Base-by-base conservation (phyloP, 441 rosid species). In the Manihot esculenta region DNA sequence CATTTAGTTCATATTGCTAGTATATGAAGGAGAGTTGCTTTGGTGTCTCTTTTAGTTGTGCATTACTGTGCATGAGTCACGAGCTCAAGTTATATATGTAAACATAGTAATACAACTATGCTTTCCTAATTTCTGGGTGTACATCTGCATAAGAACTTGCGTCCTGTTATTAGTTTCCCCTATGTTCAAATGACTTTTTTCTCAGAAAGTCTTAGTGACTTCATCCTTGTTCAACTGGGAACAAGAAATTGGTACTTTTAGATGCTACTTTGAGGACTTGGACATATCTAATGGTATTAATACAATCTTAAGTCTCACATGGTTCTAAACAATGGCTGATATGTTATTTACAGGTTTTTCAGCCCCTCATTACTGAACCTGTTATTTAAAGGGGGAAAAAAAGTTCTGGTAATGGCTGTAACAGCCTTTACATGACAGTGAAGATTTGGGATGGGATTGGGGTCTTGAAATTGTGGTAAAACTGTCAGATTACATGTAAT, bases 1-100 rank as follows among this genome's bases (percentile, higher is more conserved):
- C 14, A 21, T 67, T 66, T 42, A 26, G 4, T 48, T 50, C 65
- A 64, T 74, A 44, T 51, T 50, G 67, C 53, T 1, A 17, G 57
- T 13, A 38, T 21, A 5, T 44, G 10, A 51, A 18, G 2, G 41
- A 49, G 18, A 38, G 7, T 10, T 33, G 5, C 24, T 51, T 42
- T 42, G 64, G 13, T 17, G 24, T 45, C 41, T 53, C 38, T n/a
- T 48, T 30, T 38, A 18, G 13, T 17, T 35, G 10, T 44, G 68
- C 30, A 18, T 33, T 62, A 21, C 3, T 51, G 68, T 35, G 10
- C 72, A 13, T 30, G 58, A 13, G 10, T n/a, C 21, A 33, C 11
- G 50, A 18, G 26, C 50, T 24, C 38, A 10, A 15, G 27, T 30
- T 60, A 0, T 30, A 51, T 42, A 18, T 26, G 26, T 7, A 11